These are phyloP conservation scores for Trichothecium sympodiale DNA, from an alignment of 2,329 filamentous ascomycete species.

Conservation along the genomic window DNA sequence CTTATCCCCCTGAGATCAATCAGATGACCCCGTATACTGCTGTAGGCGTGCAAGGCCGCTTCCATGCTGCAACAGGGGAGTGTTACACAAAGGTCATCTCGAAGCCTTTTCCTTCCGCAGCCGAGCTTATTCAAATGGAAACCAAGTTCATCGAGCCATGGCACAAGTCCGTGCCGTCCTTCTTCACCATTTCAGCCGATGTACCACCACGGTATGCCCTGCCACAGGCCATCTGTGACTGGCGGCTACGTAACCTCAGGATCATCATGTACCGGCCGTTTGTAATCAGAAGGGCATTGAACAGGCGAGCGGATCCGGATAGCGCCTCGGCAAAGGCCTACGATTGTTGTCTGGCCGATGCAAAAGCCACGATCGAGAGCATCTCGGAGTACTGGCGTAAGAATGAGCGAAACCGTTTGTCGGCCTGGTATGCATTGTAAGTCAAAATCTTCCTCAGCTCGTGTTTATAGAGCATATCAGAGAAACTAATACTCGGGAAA, in stretches of 20 bases:
- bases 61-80: slow-evolving; percentile 30
- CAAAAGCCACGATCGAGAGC: slow-evolving; percentile 52
- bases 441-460: neutral
- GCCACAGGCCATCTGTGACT: slow-evolving; percentile 28
- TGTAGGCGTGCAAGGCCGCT: slow-evolving; percentile 29
- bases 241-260: slow-evolving; percentile 28
- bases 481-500: neutral
- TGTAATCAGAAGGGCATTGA: slow-evolving; percentile 30
- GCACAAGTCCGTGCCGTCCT: slow-evolving; percentile 21
- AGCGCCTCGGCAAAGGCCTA: slow-evolving; percentile 11
- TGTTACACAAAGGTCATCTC: slow-evolving; percentile 35
- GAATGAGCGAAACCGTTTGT: neutral
- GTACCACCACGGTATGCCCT: slow-evolving; percentile 25
- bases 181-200: slow-evolving; percentile 19
- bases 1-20: slow-evolving; percentile 21
- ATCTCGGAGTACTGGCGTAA: slow-evolving; percentile 5
- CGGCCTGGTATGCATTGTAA: slow-evolving; percentile 4
- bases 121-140: slow-evolving; percentile 28
- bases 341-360: slow-evolving; percentile 53
- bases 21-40: slow-evolving; percentile 31
- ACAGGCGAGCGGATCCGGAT: slow-evolving; percentile 15
- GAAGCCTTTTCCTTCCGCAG: slow-evolving; percentile 26
- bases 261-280: slow-evolving; percentile 33
- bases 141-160: slow-evolving; percentile 25
- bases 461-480: neutral